phyloP scores from a whole-genome alignment of 768 basidiomycete species.

The Mycena kentingensis region DNA sequence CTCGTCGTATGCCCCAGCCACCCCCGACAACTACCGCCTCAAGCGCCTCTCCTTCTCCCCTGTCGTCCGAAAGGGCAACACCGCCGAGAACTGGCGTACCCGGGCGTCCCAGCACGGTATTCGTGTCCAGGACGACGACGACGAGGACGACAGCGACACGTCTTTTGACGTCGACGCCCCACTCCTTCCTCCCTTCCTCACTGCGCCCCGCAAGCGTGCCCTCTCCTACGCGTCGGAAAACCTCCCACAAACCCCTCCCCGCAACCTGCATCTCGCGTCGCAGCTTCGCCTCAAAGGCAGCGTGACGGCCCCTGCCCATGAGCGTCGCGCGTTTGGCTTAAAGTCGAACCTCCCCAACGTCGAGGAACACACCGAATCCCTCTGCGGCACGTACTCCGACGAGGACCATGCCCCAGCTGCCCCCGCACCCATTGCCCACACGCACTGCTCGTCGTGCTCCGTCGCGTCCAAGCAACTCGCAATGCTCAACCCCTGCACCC shows the following conservation, averaged over 20 bases:
- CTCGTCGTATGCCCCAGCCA: conserved; percentile 20
- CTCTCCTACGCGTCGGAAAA: conserved; percentile 24
- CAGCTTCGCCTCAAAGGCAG: conserved; percentile 50
- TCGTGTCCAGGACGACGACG: conserved; percentile 22
- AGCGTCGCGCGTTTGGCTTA: conserved; percentile 22
- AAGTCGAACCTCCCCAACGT: conserved; percentile 23
- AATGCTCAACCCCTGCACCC: conserved; percentile 71
- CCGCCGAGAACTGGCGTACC: conserved; percentile 19
- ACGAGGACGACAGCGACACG: conserved; percentile 13
- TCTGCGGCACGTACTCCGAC: conserved; percentile 10
- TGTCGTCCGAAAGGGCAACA: conserved; percentile 11
- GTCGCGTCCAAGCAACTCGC: conserved; percentile 45
- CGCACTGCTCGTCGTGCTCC: conserved; percentile 35
- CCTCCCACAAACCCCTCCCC: conserved; percentile 42
- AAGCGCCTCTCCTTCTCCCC: conserved; percentile 24
- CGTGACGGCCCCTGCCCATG: conserved; percentile 50
- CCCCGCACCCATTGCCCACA: conserved; percentile 40
- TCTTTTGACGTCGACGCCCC: conserved; percentile 18
- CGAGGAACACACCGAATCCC: conserved; percentile 16
- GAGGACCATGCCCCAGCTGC: not conserved
- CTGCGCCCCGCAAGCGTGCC: conserved; percentile 19
- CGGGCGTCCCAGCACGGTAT: conserved; percentile 23
- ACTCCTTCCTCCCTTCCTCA: conserved; percentile 19
- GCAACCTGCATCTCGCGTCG: conserved; percentile 38
- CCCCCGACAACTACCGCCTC: conserved; percentile 22